These are phyloP conservation scores for Quillaja saponaria DNA, from an alignment of 306 rosid species.

Conservation along the genomic window DNA sequence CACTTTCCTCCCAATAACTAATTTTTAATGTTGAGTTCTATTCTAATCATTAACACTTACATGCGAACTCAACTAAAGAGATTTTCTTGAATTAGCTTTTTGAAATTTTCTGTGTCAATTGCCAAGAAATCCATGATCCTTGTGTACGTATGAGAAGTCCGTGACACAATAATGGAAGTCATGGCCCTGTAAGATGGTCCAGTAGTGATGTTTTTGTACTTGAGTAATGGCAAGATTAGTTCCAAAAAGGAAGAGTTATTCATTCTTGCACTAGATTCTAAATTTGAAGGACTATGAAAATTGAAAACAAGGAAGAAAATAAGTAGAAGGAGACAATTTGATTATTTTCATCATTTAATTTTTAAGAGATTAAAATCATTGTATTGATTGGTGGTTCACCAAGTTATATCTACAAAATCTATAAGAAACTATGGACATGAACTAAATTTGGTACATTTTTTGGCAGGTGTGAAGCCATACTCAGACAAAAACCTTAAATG, in stretches of 20 bases:
- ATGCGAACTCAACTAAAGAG: no score
- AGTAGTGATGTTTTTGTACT: conserved; percentile 23
- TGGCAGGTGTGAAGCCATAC: no score
- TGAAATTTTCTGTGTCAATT: no score
- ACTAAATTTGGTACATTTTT: no score
- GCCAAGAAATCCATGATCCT: conserved; percentile 14
- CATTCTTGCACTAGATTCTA: conserved; percentile 3
- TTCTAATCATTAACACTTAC: no score
- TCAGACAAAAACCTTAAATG: no score
- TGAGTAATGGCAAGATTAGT: conserved; percentile 11
- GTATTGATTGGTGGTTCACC: not conserved
- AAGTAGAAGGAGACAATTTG: not conserved
- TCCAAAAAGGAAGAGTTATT: not conserved
- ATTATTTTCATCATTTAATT: no score
- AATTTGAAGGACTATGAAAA: conserved; percentile 9
- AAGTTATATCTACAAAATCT: no score
- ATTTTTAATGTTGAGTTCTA: no score
- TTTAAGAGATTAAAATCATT: not conserved
- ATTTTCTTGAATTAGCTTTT: no score
- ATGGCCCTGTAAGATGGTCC: conserved; percentile 22
- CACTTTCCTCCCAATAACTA: no score
- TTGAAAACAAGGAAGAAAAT: not conserved
- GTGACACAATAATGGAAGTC: conserved; percentile 29
- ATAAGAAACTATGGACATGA: no score
- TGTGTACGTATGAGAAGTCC: conserved; percentile 28